Percentiles rank a stretch among this genome's conserved stretches.
phyloP scores from a whole-genome alignment of 2,329 filamentous ascomycete genomes.

The Aspergillus sp. region DNA sequence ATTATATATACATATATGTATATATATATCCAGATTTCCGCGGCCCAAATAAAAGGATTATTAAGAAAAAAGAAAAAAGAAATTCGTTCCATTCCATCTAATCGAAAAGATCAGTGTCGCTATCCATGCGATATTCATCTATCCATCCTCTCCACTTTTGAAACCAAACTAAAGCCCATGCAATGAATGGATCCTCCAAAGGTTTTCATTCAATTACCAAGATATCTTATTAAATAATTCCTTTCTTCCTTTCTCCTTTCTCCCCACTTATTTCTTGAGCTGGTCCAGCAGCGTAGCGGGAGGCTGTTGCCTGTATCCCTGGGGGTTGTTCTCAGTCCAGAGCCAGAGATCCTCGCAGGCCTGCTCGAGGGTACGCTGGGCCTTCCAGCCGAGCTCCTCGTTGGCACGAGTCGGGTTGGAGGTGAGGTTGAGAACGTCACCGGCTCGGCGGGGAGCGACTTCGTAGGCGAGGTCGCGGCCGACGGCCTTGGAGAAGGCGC shows the following conservation, averaged over 20 bases:
- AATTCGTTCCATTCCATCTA: conserved; percentile 37
- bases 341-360: conserved; percentile 93
- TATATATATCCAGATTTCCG: too few species aligned
- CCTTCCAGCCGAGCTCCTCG: conserved; percentile 88
- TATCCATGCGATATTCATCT: conserved; percentile 4
- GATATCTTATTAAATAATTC: neutral
- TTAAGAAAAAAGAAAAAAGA: conserved; percentile 23
- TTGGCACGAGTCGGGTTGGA: conserved; percentile 87
- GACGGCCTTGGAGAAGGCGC: conserved; percentile 84
- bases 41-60: neutral
- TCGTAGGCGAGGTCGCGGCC: conserved; percentile 85
- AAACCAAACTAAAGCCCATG: conserved; percentile 1
- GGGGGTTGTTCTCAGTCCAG: conserved; percentile 96
- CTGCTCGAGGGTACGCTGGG: conserved; percentile 84
- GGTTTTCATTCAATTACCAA: neutral
- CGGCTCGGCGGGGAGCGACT: conserved; percentile 75
- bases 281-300: conserved; percentile 73
- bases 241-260: neutral
- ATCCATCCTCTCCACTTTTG: neutral
- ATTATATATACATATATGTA: too few species aligned
- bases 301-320: conserved; percentile 90
- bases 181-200: neutral
- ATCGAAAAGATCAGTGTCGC: conserved; percentile 10
- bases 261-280: conserved; percentile 36
- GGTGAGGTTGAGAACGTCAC: conserved; percentile 92